A percentile compares a stretch with the other conserved stretches of the same genome.
Evolutionary conservation across 495 filamentous ascomycete species (phyloP).

Genomic region (Choiromyces venosus): DNA sequence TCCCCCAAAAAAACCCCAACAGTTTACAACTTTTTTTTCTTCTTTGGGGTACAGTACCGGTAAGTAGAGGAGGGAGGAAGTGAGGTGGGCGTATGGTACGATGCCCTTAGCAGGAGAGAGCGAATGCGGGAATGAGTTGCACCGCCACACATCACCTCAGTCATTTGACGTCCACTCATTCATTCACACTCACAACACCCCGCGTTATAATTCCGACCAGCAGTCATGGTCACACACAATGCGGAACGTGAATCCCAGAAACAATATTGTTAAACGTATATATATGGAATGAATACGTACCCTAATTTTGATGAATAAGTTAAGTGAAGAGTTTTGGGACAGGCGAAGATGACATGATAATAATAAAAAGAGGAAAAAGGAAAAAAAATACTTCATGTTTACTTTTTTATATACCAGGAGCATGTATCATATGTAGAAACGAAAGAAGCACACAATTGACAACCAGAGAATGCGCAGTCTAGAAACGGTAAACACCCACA

Average conservation of each 20-base stretch:
- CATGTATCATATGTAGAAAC: background rate
- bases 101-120: background rate
- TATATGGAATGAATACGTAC: background rate
- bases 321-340: background rate
- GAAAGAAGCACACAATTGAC: background rate
- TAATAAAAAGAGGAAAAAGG: background rate
- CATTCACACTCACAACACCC: slow-evolving; percentile 19
- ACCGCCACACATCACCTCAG: slow-evolving; percentile 8
- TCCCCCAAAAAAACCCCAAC: background rate
- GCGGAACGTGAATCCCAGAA: background rate
- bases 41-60: background rate
- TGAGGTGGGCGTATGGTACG: background rate
- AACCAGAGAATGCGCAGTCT: background rate
- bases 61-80: background rate
- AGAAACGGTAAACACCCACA: background rate
- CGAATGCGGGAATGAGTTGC: background rate
- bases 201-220: slow-evolving; percentile 33
- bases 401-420: background rate
- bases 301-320: background rate
- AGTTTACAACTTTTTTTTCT: background rate
- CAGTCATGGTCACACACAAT: background rate
- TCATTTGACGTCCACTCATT: background rate
- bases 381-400: background rate
- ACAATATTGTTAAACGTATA: background rate
- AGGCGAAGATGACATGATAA: no score